These are phyloP conservation scores for Vigna mungo DNA, from an alignment of 306 rosid species.

Conservation along the genomic window DNA sequence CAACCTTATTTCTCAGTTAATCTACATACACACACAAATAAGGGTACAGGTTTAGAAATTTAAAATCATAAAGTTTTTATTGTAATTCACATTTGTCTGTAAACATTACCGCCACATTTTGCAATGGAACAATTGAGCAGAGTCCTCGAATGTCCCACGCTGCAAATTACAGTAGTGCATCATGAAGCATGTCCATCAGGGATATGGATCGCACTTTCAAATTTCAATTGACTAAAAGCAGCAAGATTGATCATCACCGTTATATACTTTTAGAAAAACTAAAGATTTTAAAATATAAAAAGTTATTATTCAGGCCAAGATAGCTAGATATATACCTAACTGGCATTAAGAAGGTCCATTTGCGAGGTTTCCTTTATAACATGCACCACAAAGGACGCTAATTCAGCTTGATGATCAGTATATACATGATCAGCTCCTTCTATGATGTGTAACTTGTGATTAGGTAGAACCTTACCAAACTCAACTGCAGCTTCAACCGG, in stretches of 20 bases:
- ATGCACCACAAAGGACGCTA: constrained; percentile 53
- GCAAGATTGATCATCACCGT: neutral
- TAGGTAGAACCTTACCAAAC: constrained; percentile 74
- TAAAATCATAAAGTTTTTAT: no score
- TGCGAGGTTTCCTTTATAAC: constrained; percentile 61
- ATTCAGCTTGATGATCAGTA: constrained; percentile 59
- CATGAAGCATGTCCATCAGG: constrained; percentile 18
- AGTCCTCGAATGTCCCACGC: constrained; percentile 17
- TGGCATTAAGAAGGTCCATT: constrained; percentile 42
- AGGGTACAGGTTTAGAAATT: no score
- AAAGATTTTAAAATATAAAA: neutral
- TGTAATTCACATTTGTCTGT: no score
- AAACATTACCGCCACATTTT: no score
- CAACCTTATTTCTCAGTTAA: no score
- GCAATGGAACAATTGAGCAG: no score
- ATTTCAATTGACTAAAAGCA: neutral
- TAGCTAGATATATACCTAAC: constrained; percentile 33
- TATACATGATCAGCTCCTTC: constrained; percentile 75
- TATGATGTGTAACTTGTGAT: constrained; percentile 68
- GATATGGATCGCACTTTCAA: neutral
- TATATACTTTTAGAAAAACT: constrained; percentile 10
- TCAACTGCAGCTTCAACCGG: constrained; percentile 69
- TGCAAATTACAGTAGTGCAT: neutral
- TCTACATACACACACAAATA: no score
- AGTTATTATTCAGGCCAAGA: constrained; percentile 8